Evolutionary conservation across 1,284 basidiomycete genomes (phyloP).

Genomic region (Microbotryomycetes sp.): DNA sequence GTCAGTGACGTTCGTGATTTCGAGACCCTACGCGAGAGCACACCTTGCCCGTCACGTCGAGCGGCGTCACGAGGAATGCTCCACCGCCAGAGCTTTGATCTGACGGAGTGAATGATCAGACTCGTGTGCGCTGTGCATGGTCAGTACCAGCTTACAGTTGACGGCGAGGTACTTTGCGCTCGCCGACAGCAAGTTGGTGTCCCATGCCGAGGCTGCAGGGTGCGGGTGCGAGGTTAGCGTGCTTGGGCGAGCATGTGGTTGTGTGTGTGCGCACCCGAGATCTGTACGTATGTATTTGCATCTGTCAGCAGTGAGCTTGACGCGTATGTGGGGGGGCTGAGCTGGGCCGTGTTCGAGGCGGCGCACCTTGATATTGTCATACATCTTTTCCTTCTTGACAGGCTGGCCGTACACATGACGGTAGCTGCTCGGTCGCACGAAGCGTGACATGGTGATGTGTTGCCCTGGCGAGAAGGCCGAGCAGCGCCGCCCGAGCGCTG

Average conservation of each 20-base stretch:
- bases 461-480: neutral
- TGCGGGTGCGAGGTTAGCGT: too few species aligned
- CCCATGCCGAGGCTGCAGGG: constrained; percentile 66
- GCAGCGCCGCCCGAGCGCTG: too few species aligned
- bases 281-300: neutral
- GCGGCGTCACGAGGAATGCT: constrained; percentile 84
- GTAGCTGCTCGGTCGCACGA: constrained; percentile 9
- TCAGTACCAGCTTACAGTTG: constrained; percentile 70
- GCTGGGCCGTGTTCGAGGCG: neutral
- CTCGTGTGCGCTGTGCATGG: neutral
- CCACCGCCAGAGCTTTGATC: constrained; percentile 68
- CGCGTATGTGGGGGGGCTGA: neutral
- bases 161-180: constrained; percentile 71
- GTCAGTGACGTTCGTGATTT: constrained; percentile 39
- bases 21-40: neutral
- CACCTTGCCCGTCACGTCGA: constrained; percentile 44
- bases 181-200: constrained; percentile 85
- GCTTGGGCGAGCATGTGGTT: too few species aligned
- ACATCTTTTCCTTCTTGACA: constrained; percentile 42
- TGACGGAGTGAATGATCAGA: neutral
- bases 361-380: constrained; percentile 76
- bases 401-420: constrained; percentile 4
- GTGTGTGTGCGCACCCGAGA: constrained; percentile 40
- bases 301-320: neutral
- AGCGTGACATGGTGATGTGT: neutral